phyloP scores from a whole-genome alignment of 2,329 filamentous ascomycete genomes.

The Pseudogymnoascus sp. region DNA sequence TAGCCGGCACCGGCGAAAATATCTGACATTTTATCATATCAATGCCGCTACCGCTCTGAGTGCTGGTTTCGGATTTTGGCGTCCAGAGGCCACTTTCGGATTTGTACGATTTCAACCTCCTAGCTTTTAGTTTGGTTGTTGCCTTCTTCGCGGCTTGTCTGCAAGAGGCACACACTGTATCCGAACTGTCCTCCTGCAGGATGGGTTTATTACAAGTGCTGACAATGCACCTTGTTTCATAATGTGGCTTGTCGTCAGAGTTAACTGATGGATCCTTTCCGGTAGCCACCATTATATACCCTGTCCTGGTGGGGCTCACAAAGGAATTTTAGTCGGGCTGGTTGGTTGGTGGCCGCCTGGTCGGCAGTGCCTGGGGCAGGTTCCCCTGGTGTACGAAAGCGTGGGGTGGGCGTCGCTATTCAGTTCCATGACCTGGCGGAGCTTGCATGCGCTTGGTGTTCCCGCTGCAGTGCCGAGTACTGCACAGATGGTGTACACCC shows the following conservation, averaged over 20 bases:
- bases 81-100: background rate
- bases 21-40: background rate
- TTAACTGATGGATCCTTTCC: background rate
- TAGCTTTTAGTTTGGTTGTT: background rate
- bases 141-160: background rate
- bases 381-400: background rate
- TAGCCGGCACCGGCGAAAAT: background rate
- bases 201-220: background rate
- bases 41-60: background rate
- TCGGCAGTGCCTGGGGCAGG: background rate
- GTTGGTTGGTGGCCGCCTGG: background rate
- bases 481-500: no score
- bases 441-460: background rate
- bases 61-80: background rate
- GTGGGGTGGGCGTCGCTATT: background rate
- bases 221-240: background rate
- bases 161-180: background rate
- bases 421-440: background rate
- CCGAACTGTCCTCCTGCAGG: background rate
- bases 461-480: background rate
- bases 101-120: background rate
- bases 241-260: background rate
- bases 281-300: background rate
- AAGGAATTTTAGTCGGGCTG: background rate
- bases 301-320: background rate